phyloP scores from a whole-genome alignment of 208 protist species.

The Trypanosoma congolense region DNA sequence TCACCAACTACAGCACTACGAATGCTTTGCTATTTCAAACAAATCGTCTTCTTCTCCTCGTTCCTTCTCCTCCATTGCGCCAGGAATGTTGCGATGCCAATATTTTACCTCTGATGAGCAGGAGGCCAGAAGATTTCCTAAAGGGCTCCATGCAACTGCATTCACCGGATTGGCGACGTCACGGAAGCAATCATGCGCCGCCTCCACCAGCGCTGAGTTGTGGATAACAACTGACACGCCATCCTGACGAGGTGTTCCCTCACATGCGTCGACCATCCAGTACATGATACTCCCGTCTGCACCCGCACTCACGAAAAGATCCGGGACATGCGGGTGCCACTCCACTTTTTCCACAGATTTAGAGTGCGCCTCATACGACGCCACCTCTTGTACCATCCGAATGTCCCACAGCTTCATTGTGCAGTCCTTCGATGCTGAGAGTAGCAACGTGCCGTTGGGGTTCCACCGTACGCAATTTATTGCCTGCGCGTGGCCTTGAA shows the following conservation, averaged over 20 bases:
- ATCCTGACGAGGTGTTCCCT: constrained; percentile 46
- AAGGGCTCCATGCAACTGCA: constrained; percentile 71
- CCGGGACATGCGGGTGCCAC: constrained; percentile 73
- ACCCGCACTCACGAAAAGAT: constrained; percentile 75
- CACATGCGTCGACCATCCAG: constrained; percentile 78
- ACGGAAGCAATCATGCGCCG: constrained; percentile 73
- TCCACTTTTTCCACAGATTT: constrained; percentile 67
- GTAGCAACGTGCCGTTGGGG: constrained; percentile 63
- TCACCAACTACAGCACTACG: constrained; percentile 1
- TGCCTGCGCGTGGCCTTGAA: constrained; percentile 77
- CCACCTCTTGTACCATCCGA: constrained; percentile 73
- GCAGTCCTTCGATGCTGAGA: constrained; percentile 78
- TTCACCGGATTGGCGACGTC: constrained; percentile 77
- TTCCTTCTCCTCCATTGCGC: constrained; percentile 80
- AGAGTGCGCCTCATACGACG: constrained; percentile 70
- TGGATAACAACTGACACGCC: constrained; percentile 53
- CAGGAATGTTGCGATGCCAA: constrained; percentile 84
- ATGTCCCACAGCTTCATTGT: constrained; percentile 84
- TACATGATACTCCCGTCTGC: constrained; percentile 76
- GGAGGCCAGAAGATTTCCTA: constrained; percentile 77
- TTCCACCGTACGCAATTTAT: constrained; percentile 83
- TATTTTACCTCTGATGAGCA: constrained; percentile 81
- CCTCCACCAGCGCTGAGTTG: constrained; percentile 62
- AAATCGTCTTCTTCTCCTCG: constrained; percentile 67
- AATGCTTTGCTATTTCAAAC: constrained; percentile 34